A percentile compares a stretch with the other conserved stretches of the same genome.
phyloP scores from a whole-genome alignment of 352 stramenopile genomes.

The Phytopythium delawarense region DNA sequence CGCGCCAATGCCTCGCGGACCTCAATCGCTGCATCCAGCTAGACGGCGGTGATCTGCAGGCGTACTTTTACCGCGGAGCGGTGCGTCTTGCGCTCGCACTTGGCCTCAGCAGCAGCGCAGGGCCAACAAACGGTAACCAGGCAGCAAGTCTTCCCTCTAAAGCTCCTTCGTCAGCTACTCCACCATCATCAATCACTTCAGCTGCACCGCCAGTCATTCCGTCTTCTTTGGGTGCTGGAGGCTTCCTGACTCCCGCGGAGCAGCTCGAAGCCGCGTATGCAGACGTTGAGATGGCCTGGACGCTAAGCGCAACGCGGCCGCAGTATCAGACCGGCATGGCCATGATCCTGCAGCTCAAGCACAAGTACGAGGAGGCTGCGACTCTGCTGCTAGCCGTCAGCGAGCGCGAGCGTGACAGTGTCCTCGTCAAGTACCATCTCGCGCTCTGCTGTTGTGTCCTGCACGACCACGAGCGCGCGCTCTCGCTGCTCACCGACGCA shows the following conservation, averaged over 20 bases:
- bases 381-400: constrained; percentile 34
- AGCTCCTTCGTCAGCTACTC: not conserved
- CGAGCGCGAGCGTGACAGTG: constrained; percentile 22
- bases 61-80: constrained; percentile 75
- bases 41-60: constrained; percentile 63
- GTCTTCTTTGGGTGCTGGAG: not conserved
- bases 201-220: not conserved
- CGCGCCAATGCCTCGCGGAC: constrained; percentile 54
- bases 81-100: constrained; percentile 60
- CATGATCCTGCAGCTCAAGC: constrained; percentile 69
- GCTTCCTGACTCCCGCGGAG: constrained; percentile 23
- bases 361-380: constrained; percentile 36
- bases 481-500: constrained; percentile 46
- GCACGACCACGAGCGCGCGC: constrained; percentile 33
- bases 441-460: constrained; percentile 55
- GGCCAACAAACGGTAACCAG: not conserved
- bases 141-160: not conserved
- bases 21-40: constrained; percentile 74
- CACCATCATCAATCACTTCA: not conserved
- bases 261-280: constrained; percentile 68
- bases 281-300: constrained; percentile 80
- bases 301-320: constrained; percentile 27
- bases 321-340: constrained; percentile 68
- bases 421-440: constrained; percentile 63
- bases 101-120: constrained; percentile 22